phyloP scores from a whole-genome alignment of 1,284 basidiomycete species.

The Coniferiporia weirii region DNA sequence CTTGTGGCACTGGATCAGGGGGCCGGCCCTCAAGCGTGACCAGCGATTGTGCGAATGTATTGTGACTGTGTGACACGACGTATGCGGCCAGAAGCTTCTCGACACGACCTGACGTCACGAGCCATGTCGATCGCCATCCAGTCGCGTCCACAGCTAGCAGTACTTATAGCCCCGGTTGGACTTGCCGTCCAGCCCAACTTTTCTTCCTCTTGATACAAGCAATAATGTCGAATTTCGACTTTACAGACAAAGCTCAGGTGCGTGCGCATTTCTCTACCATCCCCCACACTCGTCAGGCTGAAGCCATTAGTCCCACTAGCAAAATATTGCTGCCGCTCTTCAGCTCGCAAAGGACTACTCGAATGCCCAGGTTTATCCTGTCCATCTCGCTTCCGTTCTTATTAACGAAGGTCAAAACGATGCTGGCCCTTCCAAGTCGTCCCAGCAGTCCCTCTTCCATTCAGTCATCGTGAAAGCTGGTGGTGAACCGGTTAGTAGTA shows the following conservation, averaged over 20 bases:
- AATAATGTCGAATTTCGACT: slow-evolving; percentile 57
- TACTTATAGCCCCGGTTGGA: not conserved
- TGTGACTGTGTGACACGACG: too few relatives aligned
- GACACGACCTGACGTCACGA: not conserved
- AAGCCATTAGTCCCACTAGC: slow-evolving; percentile 28
- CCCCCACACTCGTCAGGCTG: not conserved
- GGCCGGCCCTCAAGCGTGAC: not conserved
- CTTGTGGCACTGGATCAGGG: not conserved
- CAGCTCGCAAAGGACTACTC: slow-evolving; percentile 81
- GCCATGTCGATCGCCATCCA: not conserved
- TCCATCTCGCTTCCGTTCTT: slow-evolving; percentile 72
- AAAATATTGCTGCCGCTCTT: slow-evolving; percentile 60
- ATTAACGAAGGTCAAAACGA: slow-evolving; percentile 54
- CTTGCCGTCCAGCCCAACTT: not conserved
- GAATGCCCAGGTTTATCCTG: slow-evolving; percentile 75
- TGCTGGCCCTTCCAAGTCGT: slow-evolving; percentile 29
- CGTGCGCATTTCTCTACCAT: not conserved
- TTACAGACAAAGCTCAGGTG: slow-evolving; percentile 67
- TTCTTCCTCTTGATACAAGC: not conserved
- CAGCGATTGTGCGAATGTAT: too few relatives aligned
- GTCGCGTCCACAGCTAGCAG: too few relatives aligned
- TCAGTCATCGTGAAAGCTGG: slow-evolving; percentile 77
- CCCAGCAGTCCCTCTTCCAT: slow-evolving; percentile 52
- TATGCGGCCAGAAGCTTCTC: not conserved
- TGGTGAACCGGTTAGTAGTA: slow-evolving; percentile 60